phyloP scores from a whole-genome alignment of 495 filamentous ascomycete species.

The Amphirosellinia nigrospora region DNA sequence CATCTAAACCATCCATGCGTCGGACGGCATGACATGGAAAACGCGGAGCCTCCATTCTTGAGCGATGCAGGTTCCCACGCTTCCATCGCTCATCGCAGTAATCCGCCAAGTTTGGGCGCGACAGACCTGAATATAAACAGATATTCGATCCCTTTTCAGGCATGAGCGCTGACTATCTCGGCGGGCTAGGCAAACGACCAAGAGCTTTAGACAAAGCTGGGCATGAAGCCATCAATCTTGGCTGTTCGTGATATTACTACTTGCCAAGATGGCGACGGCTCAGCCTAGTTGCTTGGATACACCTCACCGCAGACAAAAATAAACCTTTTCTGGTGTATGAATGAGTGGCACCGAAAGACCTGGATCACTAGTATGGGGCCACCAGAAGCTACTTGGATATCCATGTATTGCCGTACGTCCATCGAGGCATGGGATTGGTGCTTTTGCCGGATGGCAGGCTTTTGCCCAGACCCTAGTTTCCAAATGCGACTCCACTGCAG shows the following conservation, averaged over 20 bases:
- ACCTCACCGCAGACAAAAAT: conserved; percentile 14
- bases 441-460: conserved; percentile 20
- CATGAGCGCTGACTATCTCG: conserved; percentile 12
- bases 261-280: conserved; percentile 12
- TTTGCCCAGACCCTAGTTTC: conserved; percentile 25
- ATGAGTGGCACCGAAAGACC: neutral
- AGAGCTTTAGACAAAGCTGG: conserved; percentile 12
- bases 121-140: conserved; percentile 15
- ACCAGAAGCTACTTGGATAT: neutral
- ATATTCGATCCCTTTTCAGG: conserved; percentile 10
- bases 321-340: conserved; percentile 16
- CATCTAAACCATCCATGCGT: no score
- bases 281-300: neutral
- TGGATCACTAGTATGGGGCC: conserved; percentile 1
- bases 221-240: conserved; percentile 25
- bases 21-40: no score
- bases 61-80: neutral
- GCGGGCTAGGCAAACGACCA: neutral
- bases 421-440: conserved; percentile 21
- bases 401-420: conserved; percentile 17
- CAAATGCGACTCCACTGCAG: conserved; percentile 8
- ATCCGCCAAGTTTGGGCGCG: conserved; percentile 12
- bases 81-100: conserved; percentile 12
- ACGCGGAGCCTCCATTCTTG: neutral
- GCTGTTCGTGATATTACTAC: conserved; percentile 23